Percentiles rank a stretch among this genome's conserved stretches.
Conservation (phyloP, 1,139 yeast species). For the Candida smagusa region DNA sequence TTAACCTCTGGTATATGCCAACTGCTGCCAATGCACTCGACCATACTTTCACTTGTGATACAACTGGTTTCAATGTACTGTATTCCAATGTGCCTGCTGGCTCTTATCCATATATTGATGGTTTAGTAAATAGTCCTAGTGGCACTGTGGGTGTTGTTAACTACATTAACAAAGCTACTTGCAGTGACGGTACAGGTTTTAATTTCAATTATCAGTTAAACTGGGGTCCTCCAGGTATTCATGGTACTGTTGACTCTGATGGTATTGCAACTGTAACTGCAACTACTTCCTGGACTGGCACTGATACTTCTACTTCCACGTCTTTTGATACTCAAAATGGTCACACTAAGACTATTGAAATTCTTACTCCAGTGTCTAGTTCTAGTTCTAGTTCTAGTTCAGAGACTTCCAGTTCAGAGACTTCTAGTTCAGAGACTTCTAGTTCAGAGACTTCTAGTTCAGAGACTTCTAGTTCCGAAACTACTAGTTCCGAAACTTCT, state of each 20-base stretch:
- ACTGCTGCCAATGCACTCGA: slow-evolving; percentile 7
- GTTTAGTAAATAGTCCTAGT: slow-evolving; percentile 1
- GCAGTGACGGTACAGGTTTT: slow-evolving; percentile 9
- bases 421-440: too few relatives aligned
- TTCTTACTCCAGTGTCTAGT: too few relatives aligned
- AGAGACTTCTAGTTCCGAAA: too few relatives aligned
- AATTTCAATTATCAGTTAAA: slow-evolving; percentile 8
- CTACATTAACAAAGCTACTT: slow-evolving; percentile 2
- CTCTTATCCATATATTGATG: slow-evolving; percentile 25
- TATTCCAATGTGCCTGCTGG: slow-evolving; percentile 28
- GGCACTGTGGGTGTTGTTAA: slow-evolving; percentile 1
- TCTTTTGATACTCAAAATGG: too few relatives aligned
- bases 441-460: too few relatives aligned
- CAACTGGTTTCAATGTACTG: slow-evolving; percentile 6
- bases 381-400: too few relatives aligned
- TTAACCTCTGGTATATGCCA: slow-evolving; percentile 23
- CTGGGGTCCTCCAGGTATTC: slow-evolving; percentile 10
- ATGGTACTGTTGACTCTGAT: slow-evolving; percentile 3
- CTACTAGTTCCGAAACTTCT: too few relatives aligned
- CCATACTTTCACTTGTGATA: slow-evolving; percentile 5
- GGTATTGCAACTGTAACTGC: slow-evolving; percentile 11
- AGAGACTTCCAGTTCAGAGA: too few relatives aligned
- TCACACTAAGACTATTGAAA: too few relatives aligned
- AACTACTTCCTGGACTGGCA: slow-evolving; percentile 9
- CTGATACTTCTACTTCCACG: slow-evolving; percentile 6